A percentile compares a stretch with the other conserved stretches of the same genome.
Conservation (phyloP, 106 monocot genomes). For the Alisma plantagoaquatica region DNA sequence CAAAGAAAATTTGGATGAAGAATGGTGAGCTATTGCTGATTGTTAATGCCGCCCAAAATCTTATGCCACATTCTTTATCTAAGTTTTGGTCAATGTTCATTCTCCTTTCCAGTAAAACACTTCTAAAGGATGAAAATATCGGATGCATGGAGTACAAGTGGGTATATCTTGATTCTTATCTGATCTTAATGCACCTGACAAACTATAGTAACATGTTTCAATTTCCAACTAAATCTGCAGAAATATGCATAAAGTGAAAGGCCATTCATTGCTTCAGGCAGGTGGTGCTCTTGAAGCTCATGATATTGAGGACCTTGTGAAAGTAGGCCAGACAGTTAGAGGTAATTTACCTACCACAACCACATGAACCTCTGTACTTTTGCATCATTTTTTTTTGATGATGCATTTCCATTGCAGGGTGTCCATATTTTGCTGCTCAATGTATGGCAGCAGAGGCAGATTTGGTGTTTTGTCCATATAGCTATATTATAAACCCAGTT, state of each 20-base stretch:
- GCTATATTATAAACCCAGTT: conserved; percentile 83
- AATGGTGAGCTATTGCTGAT: conserved; percentile 41
- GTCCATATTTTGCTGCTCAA: conserved; percentile 94
- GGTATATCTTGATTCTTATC: conserved; percentile 18
- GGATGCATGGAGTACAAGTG: conserved; percentile 84
- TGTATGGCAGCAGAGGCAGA: conserved; percentile 72
- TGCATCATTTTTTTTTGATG: no score
- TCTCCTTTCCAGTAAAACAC: conserved; percentile 49
- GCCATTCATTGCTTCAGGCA: conserved; percentile 72
- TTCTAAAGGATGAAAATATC: conserved; percentile 46
- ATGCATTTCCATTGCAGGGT: conserved; percentile 44
- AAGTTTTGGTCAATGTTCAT: background rate
- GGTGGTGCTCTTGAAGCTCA: conserved; percentile 82
- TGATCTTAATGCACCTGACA: background rate
- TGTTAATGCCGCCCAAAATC: no score
- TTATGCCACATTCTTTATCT: background rate
- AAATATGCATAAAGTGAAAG: conserved; percentile 79
- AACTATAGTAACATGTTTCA: background rate
- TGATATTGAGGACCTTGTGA: conserved; percentile 97
- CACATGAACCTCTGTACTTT: background rate
- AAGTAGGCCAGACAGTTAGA: conserved; percentile 68
- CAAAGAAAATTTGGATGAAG: conserved; percentile 69
- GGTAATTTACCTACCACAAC: conserved; percentile 25
- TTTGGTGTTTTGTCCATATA: conserved; percentile 93
- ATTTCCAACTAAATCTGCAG: conserved; percentile 38